Base-by-base conservation (phyloP, 192 early-diverging fungal genomes). In the Coemansia sp. region DNA sequence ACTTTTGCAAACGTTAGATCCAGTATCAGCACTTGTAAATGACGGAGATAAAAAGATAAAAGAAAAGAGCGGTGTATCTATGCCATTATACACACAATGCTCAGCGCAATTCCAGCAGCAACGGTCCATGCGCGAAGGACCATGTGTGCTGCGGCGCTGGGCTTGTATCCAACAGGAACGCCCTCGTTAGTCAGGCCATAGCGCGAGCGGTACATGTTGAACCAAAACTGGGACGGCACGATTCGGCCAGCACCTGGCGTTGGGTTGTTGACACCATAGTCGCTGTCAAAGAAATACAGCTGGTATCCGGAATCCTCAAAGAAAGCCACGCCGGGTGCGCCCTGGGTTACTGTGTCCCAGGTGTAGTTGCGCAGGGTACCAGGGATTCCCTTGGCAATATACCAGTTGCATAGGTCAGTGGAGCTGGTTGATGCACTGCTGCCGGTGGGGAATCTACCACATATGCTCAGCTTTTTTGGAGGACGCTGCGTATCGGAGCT, bases 181-280 rank as follows among this genome's bases (percentile, higher is more conserved):
- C 75, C 75, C 38, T 83, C 55, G 71, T 83, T 83, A 10, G 80
- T 74, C 55, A 19, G 50, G 19, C 60, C 66, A 59, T 83, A 83
- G 20, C 75, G 71, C 37, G 80, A 83, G 38, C 64, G 74, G 72
- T 77, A 83, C 80, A 83, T 76, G 63, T 65, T 59, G 67, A 83
- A 83, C 51, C 60, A 57, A 56, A 82, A 74, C 71, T 38, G 41
- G 22, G 68, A 68, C 38, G 74, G 74, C 8, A 64, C 42, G 41
- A 71, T 69, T 8, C 75, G 61, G 13, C 75, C 80, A 9, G 75
- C 66, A 5, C 75, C 75, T 14, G 80, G 80, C 17, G 39, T 4
- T 38, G 70, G 11, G 60, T 77, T 71, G 32, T 20, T 66, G 13
- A 68, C 55, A 42, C 76, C 80, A 59, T 69, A 72, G 44, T 77